A percentile compares a stretch with the other conserved stretches of the same genome.
Conservation (phyloP, 495 filamentous ascomycete species). For the Coniosporium apollinis region DNA sequence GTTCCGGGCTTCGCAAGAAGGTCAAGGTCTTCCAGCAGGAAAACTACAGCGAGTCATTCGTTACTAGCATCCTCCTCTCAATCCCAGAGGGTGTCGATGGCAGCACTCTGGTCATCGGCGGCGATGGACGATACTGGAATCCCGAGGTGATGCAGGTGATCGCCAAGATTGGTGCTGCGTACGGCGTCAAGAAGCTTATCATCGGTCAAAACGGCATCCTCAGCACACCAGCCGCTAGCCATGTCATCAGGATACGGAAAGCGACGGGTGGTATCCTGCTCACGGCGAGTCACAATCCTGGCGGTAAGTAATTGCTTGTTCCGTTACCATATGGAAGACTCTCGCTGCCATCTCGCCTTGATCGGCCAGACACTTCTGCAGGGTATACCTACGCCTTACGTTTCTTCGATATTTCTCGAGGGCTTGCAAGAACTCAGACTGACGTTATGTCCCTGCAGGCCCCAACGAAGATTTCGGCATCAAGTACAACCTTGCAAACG, state of each 20-base stretch:
- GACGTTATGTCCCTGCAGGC: too few species aligned
- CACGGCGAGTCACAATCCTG: constrained; percentile 95
- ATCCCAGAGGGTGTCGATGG: constrained; percentile 87
- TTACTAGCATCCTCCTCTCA: constrained; percentile 81
- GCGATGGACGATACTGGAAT: constrained; percentile 96
- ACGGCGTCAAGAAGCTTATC: constrained; percentile 96
- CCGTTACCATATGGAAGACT: too few species aligned
- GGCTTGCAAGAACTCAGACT: too few species aligned
- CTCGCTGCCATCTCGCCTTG: too few species aligned
- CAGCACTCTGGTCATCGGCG: constrained; percentile 87
- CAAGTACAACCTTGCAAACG: constrained; percentile 97
- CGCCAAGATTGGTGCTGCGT: constrained; percentile 90
- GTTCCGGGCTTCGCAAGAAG: constrained; percentile 96
- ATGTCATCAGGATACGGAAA: constrained; percentile 81
- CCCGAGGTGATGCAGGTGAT: constrained; percentile 90
- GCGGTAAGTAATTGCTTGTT: constrained; percentile 60
- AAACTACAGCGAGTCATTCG: constrained; percentile 90
- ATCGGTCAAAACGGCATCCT: constrained; percentile 93
- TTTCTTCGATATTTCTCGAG: too few species aligned
- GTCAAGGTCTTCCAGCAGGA: constrained; percentile 92
- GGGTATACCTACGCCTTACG: too few species aligned
- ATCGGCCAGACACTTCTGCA: too few species aligned
- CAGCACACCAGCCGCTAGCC: constrained; percentile 87
- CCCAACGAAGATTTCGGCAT: constrained; percentile 92
- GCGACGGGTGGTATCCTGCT: constrained; percentile 92